Evolutionary conservation across 2,329 filamentous ascomycete genomes (phyloP).

Genomic region (Trichoderma guizhouense): DNA sequence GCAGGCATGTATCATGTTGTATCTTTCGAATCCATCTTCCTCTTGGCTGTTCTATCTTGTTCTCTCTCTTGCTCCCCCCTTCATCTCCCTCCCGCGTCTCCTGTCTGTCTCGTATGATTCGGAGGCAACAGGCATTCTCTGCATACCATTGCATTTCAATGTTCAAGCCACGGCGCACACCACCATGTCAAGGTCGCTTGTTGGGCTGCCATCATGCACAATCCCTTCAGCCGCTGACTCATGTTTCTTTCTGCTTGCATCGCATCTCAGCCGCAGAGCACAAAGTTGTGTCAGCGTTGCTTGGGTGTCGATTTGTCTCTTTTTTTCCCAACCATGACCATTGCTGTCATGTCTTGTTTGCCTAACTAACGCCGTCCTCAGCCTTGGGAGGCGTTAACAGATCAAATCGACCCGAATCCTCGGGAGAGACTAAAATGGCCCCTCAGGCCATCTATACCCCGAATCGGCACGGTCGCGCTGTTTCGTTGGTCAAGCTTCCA

Average conservation of each 20-base stretch:
- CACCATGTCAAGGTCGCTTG: background rate
- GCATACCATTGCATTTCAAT: background rate
- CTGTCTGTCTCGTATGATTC: background rate
- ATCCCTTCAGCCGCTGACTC: conserved; percentile 2
- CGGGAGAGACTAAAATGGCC: conserved; percentile 39
- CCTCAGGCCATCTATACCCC: conserved; percentile 17
- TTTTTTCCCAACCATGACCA: background rate
- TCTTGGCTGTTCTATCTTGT: background rate
- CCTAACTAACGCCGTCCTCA: background rate
- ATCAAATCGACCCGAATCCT: conserved; percentile 38
- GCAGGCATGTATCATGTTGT: background rate
- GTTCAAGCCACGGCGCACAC: conserved; percentile 5
- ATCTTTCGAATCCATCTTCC: background rate
- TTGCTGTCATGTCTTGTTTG: background rate
- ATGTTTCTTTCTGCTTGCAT: background rate
- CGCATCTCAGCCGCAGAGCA: background rate
- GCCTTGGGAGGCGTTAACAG: conserved; percentile 29
- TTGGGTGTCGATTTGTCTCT: background rate
- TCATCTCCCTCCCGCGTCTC: background rate
- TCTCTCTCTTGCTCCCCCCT: background rate
- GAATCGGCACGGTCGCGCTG: conserved; percentile 26
- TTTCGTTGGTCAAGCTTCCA: conserved; percentile 18
- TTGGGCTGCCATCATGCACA: background rate
- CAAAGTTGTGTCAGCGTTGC: background rate
- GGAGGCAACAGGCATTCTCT: background rate